These are phyloP conservation scores for Neoscytalidium dimidiatum DNA, from an alignment of 2,329 filamentous ascomycete genomes.

Conservation along the genomic window DNA sequence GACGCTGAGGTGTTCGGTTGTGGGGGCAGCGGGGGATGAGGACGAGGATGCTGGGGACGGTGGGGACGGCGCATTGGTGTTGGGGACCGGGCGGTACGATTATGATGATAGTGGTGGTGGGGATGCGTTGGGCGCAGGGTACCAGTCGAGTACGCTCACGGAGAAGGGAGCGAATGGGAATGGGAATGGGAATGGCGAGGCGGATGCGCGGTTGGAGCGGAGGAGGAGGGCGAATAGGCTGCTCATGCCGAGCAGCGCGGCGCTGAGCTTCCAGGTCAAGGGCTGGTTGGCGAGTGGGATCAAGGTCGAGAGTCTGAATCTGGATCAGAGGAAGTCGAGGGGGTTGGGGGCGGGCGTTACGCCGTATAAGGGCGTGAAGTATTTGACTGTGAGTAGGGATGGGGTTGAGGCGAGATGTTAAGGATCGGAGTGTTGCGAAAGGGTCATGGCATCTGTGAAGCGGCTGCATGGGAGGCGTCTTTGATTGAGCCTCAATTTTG, in stretches of 20 bases:
- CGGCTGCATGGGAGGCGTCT: neutral
- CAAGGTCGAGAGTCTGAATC: slow-evolving; percentile 61
- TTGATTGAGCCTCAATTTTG: neutral
- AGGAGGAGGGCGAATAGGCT: slow-evolving; percentile 59
- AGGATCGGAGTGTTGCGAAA: neutral
- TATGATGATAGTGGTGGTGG: slow-evolving; percentile 30
- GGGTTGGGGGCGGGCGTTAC: slow-evolving; percentile 86
- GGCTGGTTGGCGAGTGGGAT: slow-evolving; percentile 67
- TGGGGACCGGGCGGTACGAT: slow-evolving; percentile 28
- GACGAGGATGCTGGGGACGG: slow-evolving; percentile 45
- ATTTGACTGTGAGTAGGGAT: slow-evolving; percentile 70
- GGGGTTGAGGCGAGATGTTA: slow-evolving; percentile 53
- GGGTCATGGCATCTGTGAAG: no score
- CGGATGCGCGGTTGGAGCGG: slow-evolving; percentile 33
- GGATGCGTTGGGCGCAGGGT: slow-evolving; percentile 24
- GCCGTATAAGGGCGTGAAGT: slow-evolving; percentile 98
- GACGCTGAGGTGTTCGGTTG: slow-evolving; percentile 76
- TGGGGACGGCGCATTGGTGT: slow-evolving; percentile 19
- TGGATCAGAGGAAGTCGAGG: slow-evolving; percentile 75
- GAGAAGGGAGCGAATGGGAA: slow-evolving; percentile 21
- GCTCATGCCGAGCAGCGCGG: slow-evolving; percentile 52
- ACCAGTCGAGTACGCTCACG: slow-evolving; percentile 33
- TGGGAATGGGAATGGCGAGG: slow-evolving; percentile 50
- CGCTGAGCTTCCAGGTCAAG: slow-evolving; percentile 55
- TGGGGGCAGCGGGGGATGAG: slow-evolving; percentile 59